These are phyloP conservation scores for Delitschia confertaspora DNA, from an alignment of 495 filamentous ascomycete species.

Conservation along the genomic window DNA sequence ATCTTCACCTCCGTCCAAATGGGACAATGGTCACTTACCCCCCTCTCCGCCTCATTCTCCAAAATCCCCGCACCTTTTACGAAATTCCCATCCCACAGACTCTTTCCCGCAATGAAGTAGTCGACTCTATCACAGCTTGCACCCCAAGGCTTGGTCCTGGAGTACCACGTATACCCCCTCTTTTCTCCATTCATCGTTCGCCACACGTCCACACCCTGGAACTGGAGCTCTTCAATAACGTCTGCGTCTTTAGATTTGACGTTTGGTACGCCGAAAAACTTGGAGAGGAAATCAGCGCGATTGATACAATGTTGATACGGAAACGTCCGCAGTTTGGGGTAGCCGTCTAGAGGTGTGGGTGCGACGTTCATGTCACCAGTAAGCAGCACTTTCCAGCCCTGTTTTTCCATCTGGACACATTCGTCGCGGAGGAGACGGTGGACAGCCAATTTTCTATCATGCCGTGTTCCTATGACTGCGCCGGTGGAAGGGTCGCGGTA, in stretches of 20 bases:
- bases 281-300: slow-evolving; percentile 41
- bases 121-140: slow-evolving; percentile 35
- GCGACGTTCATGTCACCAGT: slow-evolving; percentile 46
- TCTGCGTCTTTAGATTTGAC: slow-evolving; percentile 9
- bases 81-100: slow-evolving; percentile 9
- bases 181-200: slow-evolving; percentile 27
- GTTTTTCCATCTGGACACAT: slow-evolving; percentile 32
- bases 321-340: slow-evolving; percentile 37
- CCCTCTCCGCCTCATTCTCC: slow-evolving; percentile 30
- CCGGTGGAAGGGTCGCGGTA: slow-evolving; percentile 39
- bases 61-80: slow-evolving; percentile 29
- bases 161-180: slow-evolving; percentile 33
- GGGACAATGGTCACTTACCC: slow-evolving; percentile 34
- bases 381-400: slow-evolving; percentile 38
- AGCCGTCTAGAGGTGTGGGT: slow-evolving; percentile 36
- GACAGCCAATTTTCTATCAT: slow-evolving; percentile 43
- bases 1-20: slow-evolving; percentile 25
- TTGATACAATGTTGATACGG: slow-evolving; percentile 41
- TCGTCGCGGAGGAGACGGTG: slow-evolving; percentile 39
- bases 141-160: slow-evolving; percentile 27
- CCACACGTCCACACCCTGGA: slow-evolving; percentile 27
- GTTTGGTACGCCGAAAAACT: slow-evolving; percentile 33
- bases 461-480: slow-evolving; percentile 36
- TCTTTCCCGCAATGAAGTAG: slow-evolving; percentile 27
- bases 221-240: slow-evolving; percentile 9